Evolutionary conservation across 768 basidiomycete species (phyloP), one percentile per base, ranked within the genome.

Genomic region (Kwoniella heveanensis): DNA sequence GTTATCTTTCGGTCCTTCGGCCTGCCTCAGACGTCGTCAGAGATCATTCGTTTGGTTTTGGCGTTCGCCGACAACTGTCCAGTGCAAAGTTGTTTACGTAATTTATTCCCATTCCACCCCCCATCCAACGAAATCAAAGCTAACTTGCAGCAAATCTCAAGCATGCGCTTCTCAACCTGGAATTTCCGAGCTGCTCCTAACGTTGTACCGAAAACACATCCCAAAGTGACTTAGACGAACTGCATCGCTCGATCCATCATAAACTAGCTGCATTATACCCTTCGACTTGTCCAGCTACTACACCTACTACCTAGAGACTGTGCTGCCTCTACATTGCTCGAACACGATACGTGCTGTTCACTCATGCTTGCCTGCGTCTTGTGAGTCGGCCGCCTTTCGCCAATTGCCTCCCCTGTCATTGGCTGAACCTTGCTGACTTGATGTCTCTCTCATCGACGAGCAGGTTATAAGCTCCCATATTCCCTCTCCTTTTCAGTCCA

Each of bases 151-250:
- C 15, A 9, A 44, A 17, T 4, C 6, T 9, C 39, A 44, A 44
- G 10, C 39, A 24, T n/a, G n/a, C n/a, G n/a, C n/a, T n/a, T n/a
- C n/a, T 50, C 49, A 27, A 8, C 17, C 25, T 52, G 51, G 29
- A 25, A 53, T 61, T 61, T 61, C 60, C 60, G 60, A 52, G 30
- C n/a, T 61, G 51, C 60, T 61, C 60, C 60, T 61, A 60, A 26
- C 15, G 26, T 27, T 32, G 39, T 17, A 17, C 39, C 39, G 8
- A 44, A 44, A 44, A 44, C 39, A 19, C 39, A 7, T 19, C 4
- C 6, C 8, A 44, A 17, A 44, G 15, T 44, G 13, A 32, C 32
- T 32, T 32, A n/a, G n/a, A n/a, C n/a, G n/a, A n/a, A n/a, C n/a
- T n/a, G n/a, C n/a, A n/a, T n/a, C n/a, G n/a, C n/a, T n/a, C n/a